Evolutionary conservation across 768 basidiomycete genomes (phyloP).

Genomic region (Russula olivacea): DNA sequence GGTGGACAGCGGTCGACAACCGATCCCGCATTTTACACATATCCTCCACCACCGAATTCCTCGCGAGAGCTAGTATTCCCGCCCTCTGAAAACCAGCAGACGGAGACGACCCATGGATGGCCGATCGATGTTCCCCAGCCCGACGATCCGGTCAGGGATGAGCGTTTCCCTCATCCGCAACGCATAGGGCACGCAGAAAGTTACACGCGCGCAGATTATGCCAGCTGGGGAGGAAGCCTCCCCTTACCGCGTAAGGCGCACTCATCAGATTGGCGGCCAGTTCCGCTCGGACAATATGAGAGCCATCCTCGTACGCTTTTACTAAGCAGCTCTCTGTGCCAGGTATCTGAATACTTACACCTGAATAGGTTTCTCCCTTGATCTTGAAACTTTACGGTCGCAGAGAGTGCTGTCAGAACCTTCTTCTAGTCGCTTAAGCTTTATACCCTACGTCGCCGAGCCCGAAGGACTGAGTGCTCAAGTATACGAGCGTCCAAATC

Average conservation of each 20-base stretch:
- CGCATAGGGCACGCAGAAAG: constrained; percentile 25
- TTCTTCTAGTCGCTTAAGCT: constrained; percentile 16
- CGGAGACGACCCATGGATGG: constrained; percentile 7
- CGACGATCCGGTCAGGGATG: constrained; percentile 12
- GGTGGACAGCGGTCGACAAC: constrained; percentile 22
- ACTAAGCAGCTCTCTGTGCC: neutral
- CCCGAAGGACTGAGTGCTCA: constrained; percentile 7
- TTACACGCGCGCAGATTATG: constrained; percentile 23
- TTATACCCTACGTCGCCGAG: constrained; percentile 13
- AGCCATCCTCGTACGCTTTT: constrained; percentile 8
- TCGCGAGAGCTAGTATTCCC: neutral
- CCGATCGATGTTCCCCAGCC: constrained; percentile 7
- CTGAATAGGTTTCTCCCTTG: constrained; percentile 1
- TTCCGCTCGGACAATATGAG: constrained; percentile 1
- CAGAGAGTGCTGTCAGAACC: constrained; percentile 17
- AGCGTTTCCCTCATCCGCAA: constrained; percentile 7
- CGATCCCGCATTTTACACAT: constrained; percentile 29
- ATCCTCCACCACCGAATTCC: constrained; percentile 23
- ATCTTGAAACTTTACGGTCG: constrained; percentile 2
- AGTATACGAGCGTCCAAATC: constrained; percentile 1
- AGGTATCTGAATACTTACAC: neutral
- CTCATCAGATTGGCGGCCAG: constrained; percentile 15
- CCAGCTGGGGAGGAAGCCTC: constrained; percentile 2
- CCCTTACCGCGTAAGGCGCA: constrained; percentile 1
- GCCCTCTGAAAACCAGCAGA: neutral